phyloP scores from a whole-genome alignment of 108 stramenopile genomes.

The Cyclotella baltica region DNA sequence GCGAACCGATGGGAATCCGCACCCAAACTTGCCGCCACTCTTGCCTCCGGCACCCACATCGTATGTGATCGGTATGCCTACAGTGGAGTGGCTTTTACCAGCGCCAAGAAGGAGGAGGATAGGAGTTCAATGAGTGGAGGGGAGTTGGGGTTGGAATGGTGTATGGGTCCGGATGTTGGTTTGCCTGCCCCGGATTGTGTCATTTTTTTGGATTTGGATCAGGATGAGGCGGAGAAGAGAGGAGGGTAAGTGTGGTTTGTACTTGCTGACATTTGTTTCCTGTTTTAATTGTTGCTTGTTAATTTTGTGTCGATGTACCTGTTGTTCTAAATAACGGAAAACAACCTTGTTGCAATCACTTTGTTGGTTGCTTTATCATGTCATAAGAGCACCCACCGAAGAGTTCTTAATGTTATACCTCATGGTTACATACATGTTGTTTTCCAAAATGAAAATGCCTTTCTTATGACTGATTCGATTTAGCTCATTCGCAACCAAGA shows the following conservation, averaged over 20 bases:
- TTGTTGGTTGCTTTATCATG: too few species aligned
- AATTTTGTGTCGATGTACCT: too few species aligned
- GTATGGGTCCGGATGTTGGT: constrained; percentile 91
- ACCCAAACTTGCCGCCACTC: constrained; percentile 55
- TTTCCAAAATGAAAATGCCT: constrained; percentile 35
- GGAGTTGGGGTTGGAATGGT: constrained; percentile 87
- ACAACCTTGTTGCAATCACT: too few species aligned
- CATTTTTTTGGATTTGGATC: constrained; percentile 93
- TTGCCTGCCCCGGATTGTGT: constrained; percentile 97
- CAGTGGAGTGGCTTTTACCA: constrained; percentile 97
- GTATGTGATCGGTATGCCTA: constrained; percentile 98
- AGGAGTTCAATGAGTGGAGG: constrained; percentile 60
- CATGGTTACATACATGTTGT: background rate
- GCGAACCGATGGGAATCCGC: constrained; percentile 99
- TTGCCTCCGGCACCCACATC: constrained; percentile 76
- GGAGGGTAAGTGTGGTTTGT: constrained; percentile 84
- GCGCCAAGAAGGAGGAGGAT: constrained; percentile 80
- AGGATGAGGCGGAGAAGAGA: constrained; percentile 88
- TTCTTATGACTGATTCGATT: constrained; percentile 58
- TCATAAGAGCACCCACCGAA: too few species aligned
- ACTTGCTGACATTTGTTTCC: background rate
- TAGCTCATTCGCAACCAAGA: constrained; percentile 57
- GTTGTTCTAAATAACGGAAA: too few species aligned
- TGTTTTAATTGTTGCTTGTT: background rate
- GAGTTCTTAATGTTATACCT: too few species aligned